Evolutionary conservation across 768 basidiomycete species (phyloP), one percentile per base, ranked within the genome.

Genomic region (Boletellus emodensis): DNA sequence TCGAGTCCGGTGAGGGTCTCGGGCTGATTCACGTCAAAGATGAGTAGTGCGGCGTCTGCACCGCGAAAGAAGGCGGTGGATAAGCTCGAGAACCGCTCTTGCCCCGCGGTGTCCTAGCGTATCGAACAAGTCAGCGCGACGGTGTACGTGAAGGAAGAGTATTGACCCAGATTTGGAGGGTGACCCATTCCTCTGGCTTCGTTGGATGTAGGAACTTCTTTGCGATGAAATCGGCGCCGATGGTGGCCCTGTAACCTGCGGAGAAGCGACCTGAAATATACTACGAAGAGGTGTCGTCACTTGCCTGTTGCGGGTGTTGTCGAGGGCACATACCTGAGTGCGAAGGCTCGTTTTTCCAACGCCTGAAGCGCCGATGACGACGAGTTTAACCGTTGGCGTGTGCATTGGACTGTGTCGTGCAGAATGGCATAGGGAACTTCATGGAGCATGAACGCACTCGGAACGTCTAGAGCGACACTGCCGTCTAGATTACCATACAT

Each of bases 221-320:
- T 0, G 83, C 78, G 44, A 91, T 87, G 51, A 93, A 94, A 68
- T 94, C 90, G n/a, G 86, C 83, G 17, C 90, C 91, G 37, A 94
- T 92, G 3, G 91, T 94, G 1, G 90, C 85, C 42, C 87, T 75
- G 66, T 93, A 93, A 10, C 82, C 81, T 3, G 78, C 80, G 4
- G 85, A 82, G 67, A 92, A 93, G 12, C 78, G 79, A 24, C 83
- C 81, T 10, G 85, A 83, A 57, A 90, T 82, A 63, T 87, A 93
- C 83, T 91, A 57, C 26, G 35, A n/a, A 46, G 24, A 18, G 26
- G 43, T 14, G 33, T 33, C 39, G 43, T 37, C 41, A 40, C 9
- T 26, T 8, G 22, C 3, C 22, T 15, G 11, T 35, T 39, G 34
- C 2, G 36, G 5, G 39, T 28, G 13, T 51, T 37, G 17, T n/a